phyloP scores from a whole-genome alignment of 768 basidiomycete species.

The Naganishia vaughanmartiniae region DNA sequence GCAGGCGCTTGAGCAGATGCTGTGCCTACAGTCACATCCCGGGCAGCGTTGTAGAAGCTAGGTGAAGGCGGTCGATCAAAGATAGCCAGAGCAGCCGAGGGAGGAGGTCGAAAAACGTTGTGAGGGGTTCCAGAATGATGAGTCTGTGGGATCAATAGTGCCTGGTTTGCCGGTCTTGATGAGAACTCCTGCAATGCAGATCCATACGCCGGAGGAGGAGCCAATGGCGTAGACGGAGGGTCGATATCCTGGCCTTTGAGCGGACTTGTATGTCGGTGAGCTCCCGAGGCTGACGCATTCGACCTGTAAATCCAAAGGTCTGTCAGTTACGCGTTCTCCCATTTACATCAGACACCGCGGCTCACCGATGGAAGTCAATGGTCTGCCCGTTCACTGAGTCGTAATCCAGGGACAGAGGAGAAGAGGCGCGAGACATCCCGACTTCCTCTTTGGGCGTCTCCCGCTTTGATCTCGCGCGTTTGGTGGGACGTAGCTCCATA shows the following conservation, averaged over 20 bases:
- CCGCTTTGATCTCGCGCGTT: slow-evolving; percentile 9
- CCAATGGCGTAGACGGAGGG: slow-evolving; percentile 3
- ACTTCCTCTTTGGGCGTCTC: not conserved
- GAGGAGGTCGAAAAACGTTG: slow-evolving; percentile 30
- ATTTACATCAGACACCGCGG: not conserved
- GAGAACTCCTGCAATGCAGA: slow-evolving; percentile 5
- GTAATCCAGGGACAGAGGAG: not conserved
- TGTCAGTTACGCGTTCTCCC: not conserved
- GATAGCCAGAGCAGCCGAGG: slow-evolving; percentile 33
- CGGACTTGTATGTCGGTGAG: not conserved
- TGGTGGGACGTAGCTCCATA: not conserved
- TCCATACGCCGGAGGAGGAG: not conserved
- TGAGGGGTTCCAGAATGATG: slow-evolving; percentile 26
- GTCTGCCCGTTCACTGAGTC: not conserved
- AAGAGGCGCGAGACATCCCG: slow-evolving; percentile 13
- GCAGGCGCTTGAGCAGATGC: not conserved
- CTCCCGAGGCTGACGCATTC: not conserved
- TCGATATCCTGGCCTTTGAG: not conserved
- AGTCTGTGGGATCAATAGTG: not conserved
- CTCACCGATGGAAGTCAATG: not conserved
- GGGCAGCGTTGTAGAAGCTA: slow-evolving; percentile 18
- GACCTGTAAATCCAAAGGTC: not conserved
- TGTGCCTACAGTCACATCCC: not conserved
- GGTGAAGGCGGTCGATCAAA: slow-evolving; percentile 31
- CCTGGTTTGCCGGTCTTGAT: not conserved